A percentile compares a stretch with the other conserved stretches of the same genome.
These are phyloP conservation scores for Coemansia sp. DNA, from an alignment of 192 early-diverging fungal genomes.

Conservation along the genomic window DNA sequence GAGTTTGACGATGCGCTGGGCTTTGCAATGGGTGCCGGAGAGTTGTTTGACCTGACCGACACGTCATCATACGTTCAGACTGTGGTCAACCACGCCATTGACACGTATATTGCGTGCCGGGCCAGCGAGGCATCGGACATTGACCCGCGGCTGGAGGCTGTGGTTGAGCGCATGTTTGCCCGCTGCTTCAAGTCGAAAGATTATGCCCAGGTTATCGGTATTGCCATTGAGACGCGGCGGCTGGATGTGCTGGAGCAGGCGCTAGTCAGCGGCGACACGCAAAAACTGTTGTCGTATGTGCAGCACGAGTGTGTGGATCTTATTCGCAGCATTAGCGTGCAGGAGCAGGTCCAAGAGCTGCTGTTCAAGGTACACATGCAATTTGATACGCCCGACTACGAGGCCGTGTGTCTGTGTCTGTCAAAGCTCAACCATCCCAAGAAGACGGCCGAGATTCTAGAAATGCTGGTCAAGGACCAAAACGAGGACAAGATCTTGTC, in stretches of 20 bases:
- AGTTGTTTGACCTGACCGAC: constrained; percentile 78
- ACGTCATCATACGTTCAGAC: constrained; percentile 92
- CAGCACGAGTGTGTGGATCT: constrained; percentile 82
- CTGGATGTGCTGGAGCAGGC: constrained; percentile 88
- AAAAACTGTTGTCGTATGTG: constrained; percentile 78
- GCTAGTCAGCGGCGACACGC: constrained; percentile 67
- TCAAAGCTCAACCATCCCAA: constrained; percentile 84
- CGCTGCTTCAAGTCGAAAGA: constrained; percentile 85
- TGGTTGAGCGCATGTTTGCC: constrained; percentile 95
- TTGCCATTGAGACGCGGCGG: constrained; percentile 88
- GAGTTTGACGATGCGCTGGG: constrained; percentile 92
- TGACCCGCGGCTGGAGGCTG: constrained; percentile 75
- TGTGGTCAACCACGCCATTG: constrained; percentile 81
- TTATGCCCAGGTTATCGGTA: constrained; percentile 83
- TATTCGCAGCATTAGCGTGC: constrained; percentile 56
- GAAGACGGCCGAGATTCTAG: constrained; percentile 71
- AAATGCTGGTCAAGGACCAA: constrained; percentile 59
- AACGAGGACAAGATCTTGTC: constrained; percentile 72
- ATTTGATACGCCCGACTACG: constrained; percentile 80
- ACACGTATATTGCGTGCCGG: constrained; percentile 89
- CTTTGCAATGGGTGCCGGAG: constrained; percentile 93
- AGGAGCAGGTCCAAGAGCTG: constrained; percentile 66
- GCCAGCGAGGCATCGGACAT: constrained; percentile 54
- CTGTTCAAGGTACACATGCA: constrained; percentile 48
- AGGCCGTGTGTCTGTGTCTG: constrained; percentile 87